These are phyloP conservation scores for Lindgomyces ingoldianus DNA, from an alignment of 495 filamentous ascomycete genomes.

Conservation along the genomic window DNA sequence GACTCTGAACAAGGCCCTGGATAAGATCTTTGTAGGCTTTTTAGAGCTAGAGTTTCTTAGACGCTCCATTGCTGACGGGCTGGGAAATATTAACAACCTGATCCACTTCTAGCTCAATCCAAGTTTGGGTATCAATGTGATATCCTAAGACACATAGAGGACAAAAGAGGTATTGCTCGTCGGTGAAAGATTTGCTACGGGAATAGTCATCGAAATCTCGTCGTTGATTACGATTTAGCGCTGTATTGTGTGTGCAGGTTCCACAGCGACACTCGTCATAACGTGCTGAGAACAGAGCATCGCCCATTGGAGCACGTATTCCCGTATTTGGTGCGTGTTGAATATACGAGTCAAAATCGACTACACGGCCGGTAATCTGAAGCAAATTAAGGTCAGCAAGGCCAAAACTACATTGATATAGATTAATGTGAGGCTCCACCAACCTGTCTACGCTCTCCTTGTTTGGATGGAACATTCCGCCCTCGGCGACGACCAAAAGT, in stretches of 20 bases:
- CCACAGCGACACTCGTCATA: slow-evolving; percentile 6
- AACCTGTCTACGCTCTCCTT: not conserved
- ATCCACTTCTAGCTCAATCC: slow-evolving; percentile 1
- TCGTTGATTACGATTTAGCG: not conserved
- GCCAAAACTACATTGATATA: too few relatives aligned
- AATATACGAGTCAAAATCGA: slow-evolving; percentile 7
- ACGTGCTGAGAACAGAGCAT: not conserved
- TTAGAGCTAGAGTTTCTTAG: slow-evolving; percentile 1
- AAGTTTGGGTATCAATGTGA: not conserved
- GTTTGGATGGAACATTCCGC: not conserved
- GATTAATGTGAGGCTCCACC: too few relatives aligned
- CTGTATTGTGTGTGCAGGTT: not conserved
- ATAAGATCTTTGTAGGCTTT: not conserved
- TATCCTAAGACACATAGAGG: slow-evolving; percentile 3
- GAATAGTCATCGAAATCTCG: not conserved
- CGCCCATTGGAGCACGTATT: not conserved
- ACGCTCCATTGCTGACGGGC: not conserved
- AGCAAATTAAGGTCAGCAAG: not conserved
- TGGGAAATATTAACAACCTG: not conserved
- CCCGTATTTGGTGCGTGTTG: slow-evolving; percentile 10
- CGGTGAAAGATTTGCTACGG: not conserved
- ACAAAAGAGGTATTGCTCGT: slow-evolving; percentile 5
- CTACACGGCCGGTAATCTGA: not conserved
- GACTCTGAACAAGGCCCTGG: slow-evolving; percentile 7
- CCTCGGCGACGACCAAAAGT: not conserved